Percentiles rank a stretch among this genome's conserved stretches.
Conservation (phyloP, 495 filamentous ascomycete species). For the Penicillium mononematosum region DNA sequence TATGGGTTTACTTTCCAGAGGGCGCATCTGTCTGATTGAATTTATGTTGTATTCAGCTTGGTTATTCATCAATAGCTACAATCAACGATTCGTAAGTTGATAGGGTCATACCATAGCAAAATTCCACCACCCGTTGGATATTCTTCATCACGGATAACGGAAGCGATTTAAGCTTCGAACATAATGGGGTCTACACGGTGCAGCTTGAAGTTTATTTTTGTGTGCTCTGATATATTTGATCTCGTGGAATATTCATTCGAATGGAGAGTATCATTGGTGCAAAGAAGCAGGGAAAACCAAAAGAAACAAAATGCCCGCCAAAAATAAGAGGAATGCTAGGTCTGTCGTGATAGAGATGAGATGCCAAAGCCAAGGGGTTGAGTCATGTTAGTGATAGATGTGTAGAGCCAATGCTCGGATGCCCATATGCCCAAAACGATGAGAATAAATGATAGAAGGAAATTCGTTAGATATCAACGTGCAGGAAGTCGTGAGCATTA, state of each 20-base stretch:
- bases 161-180: no score
- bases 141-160: no score
- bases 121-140: not conserved
- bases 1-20: constrained; percentile 32
- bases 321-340: not conserved
- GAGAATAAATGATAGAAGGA: not conserved
- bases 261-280: not conserved
- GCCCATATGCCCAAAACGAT: not conserved
- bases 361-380: not conserved
- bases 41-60: not conserved
- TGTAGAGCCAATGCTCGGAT: not conserved
- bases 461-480: not conserved
- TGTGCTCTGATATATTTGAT: not conserved
- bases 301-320: not conserved
- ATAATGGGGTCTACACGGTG: no score
- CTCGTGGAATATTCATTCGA: not conserved
- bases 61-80: not conserved
- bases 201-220: not conserved
- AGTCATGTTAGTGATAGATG: not conserved
- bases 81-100: not conserved
- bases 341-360: constrained; percentile 2
- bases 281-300: not conserved
- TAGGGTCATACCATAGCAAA: not conserved
- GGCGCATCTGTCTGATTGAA: constrained; percentile 11
- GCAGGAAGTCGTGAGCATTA: constrained; percentile 2